A percentile compares a stretch with the other conserved stretches of the same genome.
These are phyloP conservation scores for Salix brachista DNA, from an alignment of 345 rosid genomes.

Conservation along the genomic window DNA sequence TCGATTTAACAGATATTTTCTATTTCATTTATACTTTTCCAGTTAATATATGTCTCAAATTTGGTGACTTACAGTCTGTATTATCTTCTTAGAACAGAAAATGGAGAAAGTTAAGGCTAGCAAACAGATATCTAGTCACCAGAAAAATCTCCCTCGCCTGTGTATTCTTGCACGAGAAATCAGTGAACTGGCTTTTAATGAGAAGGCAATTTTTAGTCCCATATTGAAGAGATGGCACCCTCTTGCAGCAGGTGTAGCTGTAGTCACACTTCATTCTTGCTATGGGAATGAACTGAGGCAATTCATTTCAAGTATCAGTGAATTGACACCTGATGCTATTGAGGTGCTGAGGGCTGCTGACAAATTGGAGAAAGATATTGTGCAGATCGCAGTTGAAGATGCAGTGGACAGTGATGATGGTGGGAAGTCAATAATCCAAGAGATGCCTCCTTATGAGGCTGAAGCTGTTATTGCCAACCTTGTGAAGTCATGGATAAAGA, in stretches of 20 bases:
- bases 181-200: constrained; percentile 78
- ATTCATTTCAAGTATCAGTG: constrained; percentile 60
- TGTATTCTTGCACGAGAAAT: constrained; percentile 89
- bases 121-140: constrained; percentile 57
- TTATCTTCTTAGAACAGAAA: constrained; percentile 40
- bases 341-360: constrained; percentile 87
- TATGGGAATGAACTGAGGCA: constrained; percentile 87
- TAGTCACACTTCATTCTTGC: constrained; percentile 93
- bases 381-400: constrained; percentile 96
- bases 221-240: constrained; percentile 98
- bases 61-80: constrained; percentile 10
- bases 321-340: constrained; percentile 83
- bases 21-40: neutral
- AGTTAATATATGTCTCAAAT: constrained; percentile 1
- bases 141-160: constrained; percentile 65
- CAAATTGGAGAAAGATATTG: constrained; percentile 95
- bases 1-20: neutral
- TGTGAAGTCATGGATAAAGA: constrained; percentile 78
- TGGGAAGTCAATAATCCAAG: constrained; percentile 93
- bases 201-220: constrained; percentile 80
- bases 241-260: constrained; percentile 94
- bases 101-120: constrained; percentile 95
- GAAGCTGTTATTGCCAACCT: constrained; percentile 79
- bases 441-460: constrained; percentile 96
- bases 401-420: constrained; percentile 97